A percentile compares a stretch with the other conserved stretches of the same genome.
Conservation (phyloP, 768 basidiomycete genomes). For the Sarcodon aspratus region DNA sequence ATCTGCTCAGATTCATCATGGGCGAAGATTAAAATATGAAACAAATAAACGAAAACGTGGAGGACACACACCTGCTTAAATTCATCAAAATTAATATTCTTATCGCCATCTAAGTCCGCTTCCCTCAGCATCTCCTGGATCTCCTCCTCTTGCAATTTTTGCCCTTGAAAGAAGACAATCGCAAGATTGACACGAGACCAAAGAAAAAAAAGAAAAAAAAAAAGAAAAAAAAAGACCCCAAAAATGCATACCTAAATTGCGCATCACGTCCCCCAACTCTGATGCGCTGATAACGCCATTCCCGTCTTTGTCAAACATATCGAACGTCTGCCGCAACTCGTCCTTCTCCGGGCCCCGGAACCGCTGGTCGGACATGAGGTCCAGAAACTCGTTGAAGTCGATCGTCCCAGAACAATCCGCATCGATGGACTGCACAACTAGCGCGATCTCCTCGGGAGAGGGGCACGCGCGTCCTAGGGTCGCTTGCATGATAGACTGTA, state of each 20-base stretch:
- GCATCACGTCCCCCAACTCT: background rate
- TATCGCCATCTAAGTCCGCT: background rate
- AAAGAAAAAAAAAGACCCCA: too few relatives aligned
- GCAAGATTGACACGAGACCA: too few relatives aligned
- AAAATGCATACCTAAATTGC: background rate
- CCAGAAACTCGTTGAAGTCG: background rate
- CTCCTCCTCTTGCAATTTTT: background rate
- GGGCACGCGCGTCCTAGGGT: background rate
- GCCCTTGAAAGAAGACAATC: background rate
- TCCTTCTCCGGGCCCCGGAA: background rate
- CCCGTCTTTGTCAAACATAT: background rate
- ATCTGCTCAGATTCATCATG: too few relatives aligned
- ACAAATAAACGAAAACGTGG: background rate
- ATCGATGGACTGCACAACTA: background rate
- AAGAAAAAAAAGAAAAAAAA: too few relatives aligned
- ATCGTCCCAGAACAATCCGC: background rate
- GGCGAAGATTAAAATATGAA: too few relatives aligned
- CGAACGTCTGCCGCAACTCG: background rate
- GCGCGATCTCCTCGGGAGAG: background rate
- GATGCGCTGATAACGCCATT: background rate
- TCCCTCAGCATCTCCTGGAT: background rate
- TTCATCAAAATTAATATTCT: background rate
- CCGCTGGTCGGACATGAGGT: background rate
- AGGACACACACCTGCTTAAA: background rate
- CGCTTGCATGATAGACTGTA: background rate